Evolutionary conservation across 2,329 filamentous ascomycete species (phyloP).

Genomic region (Cladosporium sp.): DNA sequence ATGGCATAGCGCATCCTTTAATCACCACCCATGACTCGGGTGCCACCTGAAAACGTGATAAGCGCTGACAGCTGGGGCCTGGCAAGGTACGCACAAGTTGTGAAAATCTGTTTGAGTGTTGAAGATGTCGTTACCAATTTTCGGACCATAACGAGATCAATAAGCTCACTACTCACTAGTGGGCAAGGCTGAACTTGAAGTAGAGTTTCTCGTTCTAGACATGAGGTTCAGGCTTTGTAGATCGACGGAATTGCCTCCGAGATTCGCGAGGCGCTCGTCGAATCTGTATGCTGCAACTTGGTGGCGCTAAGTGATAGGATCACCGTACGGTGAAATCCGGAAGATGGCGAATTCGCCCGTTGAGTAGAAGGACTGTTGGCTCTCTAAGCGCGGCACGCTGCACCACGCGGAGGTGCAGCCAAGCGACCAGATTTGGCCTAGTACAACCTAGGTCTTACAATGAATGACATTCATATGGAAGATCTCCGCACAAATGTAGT

Average conservation of each 20-base stretch:
- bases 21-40: background rate
- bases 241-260: background rate
- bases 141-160: background rate
- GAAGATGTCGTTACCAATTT: background rate
- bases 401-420: background rate
- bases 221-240: constrained; percentile 2
- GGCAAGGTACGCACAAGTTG: background rate
- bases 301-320: background rate
- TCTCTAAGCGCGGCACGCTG: too few species aligned
- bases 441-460: background rate
- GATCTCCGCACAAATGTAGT: background rate
- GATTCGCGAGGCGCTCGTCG: background rate
- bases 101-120: background rate
- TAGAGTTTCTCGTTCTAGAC: background rate
- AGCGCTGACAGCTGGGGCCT: background rate
- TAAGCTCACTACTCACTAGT: background rate
- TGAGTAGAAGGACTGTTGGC: background rate
- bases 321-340: background rate
- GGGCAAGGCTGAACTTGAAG: background rate
- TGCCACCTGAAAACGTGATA: background rate
- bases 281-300: background rate
- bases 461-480: background rate
- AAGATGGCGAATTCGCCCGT: background rate
- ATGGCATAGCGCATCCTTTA: background rate
- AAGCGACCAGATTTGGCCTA: background rate